phyloP scores from a whole-genome alignment of 1,139 yeast species.

The Yamadazyma taylorii region DNA sequence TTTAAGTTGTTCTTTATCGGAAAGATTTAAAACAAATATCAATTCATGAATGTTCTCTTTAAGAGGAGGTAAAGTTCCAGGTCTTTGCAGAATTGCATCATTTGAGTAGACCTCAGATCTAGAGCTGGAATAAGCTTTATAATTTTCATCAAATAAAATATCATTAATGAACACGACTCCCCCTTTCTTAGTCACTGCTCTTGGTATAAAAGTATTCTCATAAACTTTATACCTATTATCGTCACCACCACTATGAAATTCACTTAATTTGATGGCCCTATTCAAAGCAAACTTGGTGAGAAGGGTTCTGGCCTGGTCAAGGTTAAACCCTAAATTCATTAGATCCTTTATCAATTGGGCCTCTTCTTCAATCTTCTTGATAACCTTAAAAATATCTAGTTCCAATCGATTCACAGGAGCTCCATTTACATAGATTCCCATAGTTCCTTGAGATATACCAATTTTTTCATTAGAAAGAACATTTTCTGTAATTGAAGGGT shows the following conservation, averaged over 20 bases:
- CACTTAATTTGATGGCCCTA: constrained; percentile 34
- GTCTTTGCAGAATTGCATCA: constrained; percentile 25
- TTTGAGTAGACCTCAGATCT: constrained; percentile 40
- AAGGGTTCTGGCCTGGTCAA: constrained; percentile 36
- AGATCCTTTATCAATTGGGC: constrained; percentile 29
- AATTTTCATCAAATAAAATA: constrained; percentile 62
- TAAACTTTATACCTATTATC: constrained; percentile 40
- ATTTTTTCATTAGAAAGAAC: constrained; percentile 29
- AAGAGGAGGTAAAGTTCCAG: constrained; percentile 68
- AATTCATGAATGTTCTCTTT: constrained; percentile 76
- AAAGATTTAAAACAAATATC: constrained; percentile 68
- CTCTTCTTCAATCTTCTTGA: constrained; percentile 39
- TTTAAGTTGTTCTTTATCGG: constrained; percentile 47
- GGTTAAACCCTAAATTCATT: constrained; percentile 34
- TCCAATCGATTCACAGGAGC: constrained; percentile 46
- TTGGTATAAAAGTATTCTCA: constrained; percentile 31
- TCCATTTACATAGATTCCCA: constrained; percentile 66
- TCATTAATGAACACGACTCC: constrained; percentile 77
- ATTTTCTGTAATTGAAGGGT: constrained; percentile 19
- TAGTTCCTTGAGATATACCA: constrained; percentile 37
- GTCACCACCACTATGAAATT: constrained; percentile 38
- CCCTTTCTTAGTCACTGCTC: constrained; percentile 22
- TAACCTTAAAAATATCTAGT: constrained; percentile 44
- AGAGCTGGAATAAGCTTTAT: constrained; percentile 46
- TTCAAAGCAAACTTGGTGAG: constrained; percentile 47